Percentiles rank a stretch among this genome's conserved stretches.
Conservation (phyloP, 2,329 filamentous ascomycete species). For the Exserohilum turcica region DNA sequence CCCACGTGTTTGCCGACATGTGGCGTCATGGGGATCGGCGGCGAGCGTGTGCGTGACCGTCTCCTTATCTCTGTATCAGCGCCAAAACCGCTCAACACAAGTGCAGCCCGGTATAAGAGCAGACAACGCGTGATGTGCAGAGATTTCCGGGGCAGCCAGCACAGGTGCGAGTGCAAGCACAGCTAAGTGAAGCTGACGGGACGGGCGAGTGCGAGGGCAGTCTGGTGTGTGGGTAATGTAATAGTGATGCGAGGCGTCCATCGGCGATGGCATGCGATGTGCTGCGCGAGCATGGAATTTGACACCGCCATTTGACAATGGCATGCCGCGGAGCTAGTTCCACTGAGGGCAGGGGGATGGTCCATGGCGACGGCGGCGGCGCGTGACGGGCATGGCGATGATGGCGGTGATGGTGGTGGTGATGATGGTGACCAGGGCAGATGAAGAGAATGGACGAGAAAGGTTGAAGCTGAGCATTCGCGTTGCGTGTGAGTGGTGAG, state of each 20-base stretch:
- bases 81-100: neutral
- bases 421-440: no score
- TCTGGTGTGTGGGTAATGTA: no score
- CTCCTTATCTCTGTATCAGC: slow-evolving; percentile 7
- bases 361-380: no score
- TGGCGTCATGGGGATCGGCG: slow-evolving; percentile 11
- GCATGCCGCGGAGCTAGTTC: neutral
- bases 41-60: slow-evolving; percentile 13
- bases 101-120: neutral
- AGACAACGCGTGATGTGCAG: neutral
- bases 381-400: neutral
- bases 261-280: slow-evolving; percentile 7
- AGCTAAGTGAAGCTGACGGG: slow-evolving; percentile 1
- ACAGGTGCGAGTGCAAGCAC: no score
- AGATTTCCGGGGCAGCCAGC: neutral
- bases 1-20: slow-evolving; percentile 20
- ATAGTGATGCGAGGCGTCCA: neutral
- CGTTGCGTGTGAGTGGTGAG: no score
- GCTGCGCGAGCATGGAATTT: slow-evolving; percentile 8
- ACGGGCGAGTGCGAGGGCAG: no score
- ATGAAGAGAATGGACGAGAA: no score
- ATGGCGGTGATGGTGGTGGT: neutral
- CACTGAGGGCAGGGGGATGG: neutral
- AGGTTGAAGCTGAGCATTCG: no score
- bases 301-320: slow-evolving; percentile 14